Evolutionary conservation across 768 basidiomycete species (phyloP).

Genomic region (Russula ochroleuca): DNA sequence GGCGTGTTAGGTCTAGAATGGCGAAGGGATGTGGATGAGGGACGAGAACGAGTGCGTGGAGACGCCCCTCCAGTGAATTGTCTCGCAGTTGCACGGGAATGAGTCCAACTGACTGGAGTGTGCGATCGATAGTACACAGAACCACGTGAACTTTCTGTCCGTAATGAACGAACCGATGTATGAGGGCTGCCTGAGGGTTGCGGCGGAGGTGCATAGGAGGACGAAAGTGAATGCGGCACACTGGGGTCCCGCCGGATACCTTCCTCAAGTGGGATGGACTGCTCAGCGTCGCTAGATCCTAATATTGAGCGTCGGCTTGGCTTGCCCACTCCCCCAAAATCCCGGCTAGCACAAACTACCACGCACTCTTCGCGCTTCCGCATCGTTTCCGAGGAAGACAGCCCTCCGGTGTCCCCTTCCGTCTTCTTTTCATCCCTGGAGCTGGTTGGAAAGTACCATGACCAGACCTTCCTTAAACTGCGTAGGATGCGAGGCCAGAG

Average conservation of each 20-base stretch:
- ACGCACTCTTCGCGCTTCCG: background rate
- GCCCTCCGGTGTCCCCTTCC: background rate
- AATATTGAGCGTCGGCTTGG: background rate
- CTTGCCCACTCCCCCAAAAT: background rate
- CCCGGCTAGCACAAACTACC: constrained; percentile 8
- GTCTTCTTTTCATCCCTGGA: background rate
- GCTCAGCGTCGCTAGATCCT: background rate
- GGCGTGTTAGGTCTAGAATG: background rate
- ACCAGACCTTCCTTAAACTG: background rate
- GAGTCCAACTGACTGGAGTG: background rate
- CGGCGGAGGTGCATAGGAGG: background rate
- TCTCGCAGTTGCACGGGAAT: background rate
- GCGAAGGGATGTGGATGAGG: background rate
- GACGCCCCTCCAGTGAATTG: background rate
- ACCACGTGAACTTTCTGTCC: background rate
- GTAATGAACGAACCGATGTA: background rate
- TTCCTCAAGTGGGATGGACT: background rate
- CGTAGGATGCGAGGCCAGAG: background rate
- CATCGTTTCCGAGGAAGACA: background rate
- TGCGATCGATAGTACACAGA: background rate
- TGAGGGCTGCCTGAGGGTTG: background rate
- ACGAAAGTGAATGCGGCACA: background rate
- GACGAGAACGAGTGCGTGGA: background rate
- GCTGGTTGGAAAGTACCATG: background rate
- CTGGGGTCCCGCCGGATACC: background rate